Evolutionary conservation across 495 filamentous ascomycete species (phyloP), one percentile per base, ranked within the genome.

Genomic region (Corynascus novoguineensis): DNA sequence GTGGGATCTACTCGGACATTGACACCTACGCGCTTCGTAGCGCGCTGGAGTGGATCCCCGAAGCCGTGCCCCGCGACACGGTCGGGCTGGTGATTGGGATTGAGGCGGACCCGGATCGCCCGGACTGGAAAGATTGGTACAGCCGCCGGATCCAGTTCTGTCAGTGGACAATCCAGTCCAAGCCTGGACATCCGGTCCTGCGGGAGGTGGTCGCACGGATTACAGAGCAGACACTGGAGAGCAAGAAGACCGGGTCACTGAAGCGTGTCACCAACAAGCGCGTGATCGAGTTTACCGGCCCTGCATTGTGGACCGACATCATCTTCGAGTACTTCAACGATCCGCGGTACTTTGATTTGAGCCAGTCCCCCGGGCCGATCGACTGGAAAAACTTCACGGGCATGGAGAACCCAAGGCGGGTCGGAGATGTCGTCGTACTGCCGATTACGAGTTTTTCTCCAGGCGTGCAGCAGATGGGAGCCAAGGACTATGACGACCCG

Each of bases 361-460:
- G 58, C 41, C 76, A 81, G 19, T 84, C 86, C 27, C 79, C 77
- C 24, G 81, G 83, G 32, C 88, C 87, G 52, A 87, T 98, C 64
- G 86, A 89, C 24, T 97, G 86, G 76, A 75, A 82, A 60, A 86
- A 96, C 55, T 98, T 98, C 68, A 96, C 91, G 4, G 85, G 87
- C 55, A 95, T 97, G 76, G 85, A 81, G 50, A 75, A 70, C 19
- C 73, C 86, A 25, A 93, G 89, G 70, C 93, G 92, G 66, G 86
- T 97, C 38, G 92, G 92, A 3, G 92, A 97, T 73, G 88, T 92
- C n/a, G 81, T 96, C 17, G 84, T 97, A 14, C 72, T 97, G 53
- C 92, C 92, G 14, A 97, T 98, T 60, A 98, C 93, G 3, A 95
- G 90, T 72, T 98, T 98, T 75, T 95, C 89, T 63, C 95, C 93